Evolutionary conservation across 352 stramenopile genomes (phyloP).

Genomic region (Phytophthora multivora): DNA sequence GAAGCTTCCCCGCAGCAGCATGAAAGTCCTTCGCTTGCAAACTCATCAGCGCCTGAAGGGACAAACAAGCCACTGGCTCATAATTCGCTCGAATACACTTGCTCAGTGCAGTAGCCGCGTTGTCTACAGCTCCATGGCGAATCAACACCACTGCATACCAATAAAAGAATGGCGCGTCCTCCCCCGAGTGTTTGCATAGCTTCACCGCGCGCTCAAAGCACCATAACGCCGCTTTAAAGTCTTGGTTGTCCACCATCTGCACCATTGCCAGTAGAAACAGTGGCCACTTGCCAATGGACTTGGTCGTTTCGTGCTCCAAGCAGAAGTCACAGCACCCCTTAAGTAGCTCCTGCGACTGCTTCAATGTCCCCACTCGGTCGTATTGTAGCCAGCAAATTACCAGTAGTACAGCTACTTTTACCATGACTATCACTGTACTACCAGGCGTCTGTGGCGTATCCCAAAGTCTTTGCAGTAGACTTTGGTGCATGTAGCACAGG

Average conservation of each 20-base stretch:
- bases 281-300: slow-evolving; percentile 28
- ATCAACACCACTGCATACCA: slow-evolving; percentile 64
- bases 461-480: slow-evolving; percentile 21
- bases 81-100: slow-evolving; percentile 55
- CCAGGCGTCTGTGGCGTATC: not conserved
- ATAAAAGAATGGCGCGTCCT: slow-evolving; percentile 41
- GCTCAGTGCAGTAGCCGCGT: slow-evolving; percentile 43
- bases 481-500: slow-evolving; percentile 25
- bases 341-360: slow-evolving; percentile 34
- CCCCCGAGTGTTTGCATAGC: not conserved
- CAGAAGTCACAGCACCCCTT: slow-evolving; percentile 18
- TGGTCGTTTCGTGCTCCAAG: slow-evolving; percentile 1
- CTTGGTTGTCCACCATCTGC: slow-evolving; percentile 27
- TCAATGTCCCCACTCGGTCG: slow-evolving; percentile 20
- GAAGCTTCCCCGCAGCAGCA: slow-evolving; percentile 48
- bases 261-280: slow-evolving; percentile 56
- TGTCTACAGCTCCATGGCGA: slow-evolving; percentile 13
- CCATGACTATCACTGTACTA: slow-evolving; percentile 13
- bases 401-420: slow-evolving; percentile 34
- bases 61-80: slow-evolving; percentile 50
- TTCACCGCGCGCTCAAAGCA: slow-evolving; percentile 35
- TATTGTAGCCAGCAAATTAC: slow-evolving; percentile 41
- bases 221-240: slow-evolving; percentile 32
- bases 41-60: slow-evolving; percentile 52
- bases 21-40: slow-evolving; percentile 43